Evolutionary conservation across 2,329 filamentous ascomycete genomes (phyloP), one percentile per base, ranked within the genome.

Genomic region (Chaetomium olivaceum): DNA sequence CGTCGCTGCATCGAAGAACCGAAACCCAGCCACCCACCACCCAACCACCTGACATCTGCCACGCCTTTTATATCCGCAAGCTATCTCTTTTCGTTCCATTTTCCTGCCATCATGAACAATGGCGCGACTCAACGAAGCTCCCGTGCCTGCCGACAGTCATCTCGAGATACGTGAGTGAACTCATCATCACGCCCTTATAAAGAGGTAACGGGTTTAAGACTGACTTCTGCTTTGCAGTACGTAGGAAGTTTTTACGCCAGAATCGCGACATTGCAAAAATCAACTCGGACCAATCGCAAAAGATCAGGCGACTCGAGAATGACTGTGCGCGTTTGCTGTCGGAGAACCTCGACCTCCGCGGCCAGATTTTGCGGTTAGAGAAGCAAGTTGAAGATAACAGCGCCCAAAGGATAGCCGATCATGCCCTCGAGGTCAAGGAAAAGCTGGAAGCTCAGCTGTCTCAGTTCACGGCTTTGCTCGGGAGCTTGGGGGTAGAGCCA

Each of bases 201-300:
- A 43, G 39, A 58, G 43, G 56, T 68, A 50, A 46, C 68, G 71
- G 68, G 70, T 64, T 68, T 64, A 64, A 68, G 68, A 64, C 69
- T 66, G 65, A 68, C 68, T 39, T 3, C 51, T 62, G 27, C 7
- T 59, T 12, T 23, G 23, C 72, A 93, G 91, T 94, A 66, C 91
- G 91, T 76, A 86, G 89, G 73, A 89, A 90, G 75, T 92, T 93
- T 74, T 81, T 93, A 73, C 86, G 91, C 62, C 92, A 95, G 76
- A 96, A 96, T 76, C 86, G 91, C 77, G 91, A 95, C 73, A 89
- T 95, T 69, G 91, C 91, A 68, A 88, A 89, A 75, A 87, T 85
- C 72, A 95, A 96, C 78, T 92, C 91, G 27, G 84, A 85, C 59
- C 90, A 93, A 76, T 91, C 90, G 36, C 82, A 92, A 36, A 89